Conservation (phyloP, 192 early-diverging fungal genomes). For the Entomortierella beljakovae region DNA sequence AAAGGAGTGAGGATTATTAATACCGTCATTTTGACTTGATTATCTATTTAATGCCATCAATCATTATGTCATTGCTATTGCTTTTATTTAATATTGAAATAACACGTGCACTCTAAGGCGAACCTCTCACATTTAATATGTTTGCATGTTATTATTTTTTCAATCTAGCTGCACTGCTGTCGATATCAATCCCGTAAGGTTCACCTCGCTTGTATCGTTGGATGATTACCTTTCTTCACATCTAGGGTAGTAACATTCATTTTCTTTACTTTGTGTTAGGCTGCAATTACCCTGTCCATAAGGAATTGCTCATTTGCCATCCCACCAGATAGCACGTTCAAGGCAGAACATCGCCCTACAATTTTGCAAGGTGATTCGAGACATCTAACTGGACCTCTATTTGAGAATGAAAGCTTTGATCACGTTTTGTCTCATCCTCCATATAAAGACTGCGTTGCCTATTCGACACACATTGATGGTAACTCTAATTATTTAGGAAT, state of each 20-base stretch:
- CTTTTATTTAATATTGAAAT: not conserved
- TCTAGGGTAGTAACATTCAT: not conserved
- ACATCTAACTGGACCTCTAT: slow-evolving; percentile 69
- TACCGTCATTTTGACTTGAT: too few relatives aligned
- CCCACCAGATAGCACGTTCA: slow-evolving; percentile 68
- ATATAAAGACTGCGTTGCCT: slow-evolving; percentile 93
- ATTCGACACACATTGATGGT: slow-evolving; percentile 86
- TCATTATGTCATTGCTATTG: not conserved
- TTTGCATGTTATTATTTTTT: too few relatives aligned
- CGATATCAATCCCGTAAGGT: slow-evolving; percentile 86
- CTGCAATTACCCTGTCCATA: slow-evolving; percentile 84
- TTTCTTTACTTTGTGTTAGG: slow-evolving; percentile 35
- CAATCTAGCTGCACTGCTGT: slow-evolving; percentile 74
- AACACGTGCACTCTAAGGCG: not conserved
- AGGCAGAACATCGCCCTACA: slow-evolving; percentile 83
- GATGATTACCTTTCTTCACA: too few relatives aligned
- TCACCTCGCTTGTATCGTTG: not conserved
- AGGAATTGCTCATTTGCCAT: slow-evolving; percentile 89
- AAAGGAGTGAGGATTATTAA: too few relatives aligned
- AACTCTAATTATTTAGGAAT: not conserved
- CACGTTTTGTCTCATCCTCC: slow-evolving; percentile 94
- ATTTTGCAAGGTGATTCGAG: slow-evolving; percentile 88
- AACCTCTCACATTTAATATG: too few relatives aligned
- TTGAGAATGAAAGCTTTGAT: slow-evolving; percentile 82
- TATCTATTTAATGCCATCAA: not conserved